phyloP scores from a whole-genome alignment of 2,329 filamentous ascomycete species.

The Elsinoe batatas region DNA sequence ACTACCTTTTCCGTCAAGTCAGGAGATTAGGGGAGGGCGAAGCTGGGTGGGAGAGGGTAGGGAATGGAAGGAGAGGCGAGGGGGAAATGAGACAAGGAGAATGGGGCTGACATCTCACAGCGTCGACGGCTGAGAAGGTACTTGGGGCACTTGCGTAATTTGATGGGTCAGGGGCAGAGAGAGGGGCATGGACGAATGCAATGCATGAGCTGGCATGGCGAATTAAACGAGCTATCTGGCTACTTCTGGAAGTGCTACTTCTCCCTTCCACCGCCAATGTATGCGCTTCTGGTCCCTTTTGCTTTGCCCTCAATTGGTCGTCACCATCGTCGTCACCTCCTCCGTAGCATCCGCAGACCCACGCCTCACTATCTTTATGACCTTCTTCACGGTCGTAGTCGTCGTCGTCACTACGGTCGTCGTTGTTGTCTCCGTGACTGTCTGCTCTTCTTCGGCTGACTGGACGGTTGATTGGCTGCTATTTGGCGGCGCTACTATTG shows the following conservation, averaged over 20 bases:
- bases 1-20: conserved; percentile 7
- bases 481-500: neutral
- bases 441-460: neutral
- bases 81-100: conserved; percentile 1
- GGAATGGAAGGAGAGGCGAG: neutral
- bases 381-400: neutral
- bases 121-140: conserved; percentile 17
- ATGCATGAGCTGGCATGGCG: too few relatives aligned
- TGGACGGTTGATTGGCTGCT: too few relatives aligned
- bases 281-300: too few relatives aligned
- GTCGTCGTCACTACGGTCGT: neutral
- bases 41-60: neutral
- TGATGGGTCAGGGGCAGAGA: too few relatives aligned
- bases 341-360: neutral
- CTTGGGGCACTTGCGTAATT: conserved; percentile 3
- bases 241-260: too few relatives aligned
- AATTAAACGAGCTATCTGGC: too few relatives aligned
- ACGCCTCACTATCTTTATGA: neutral
- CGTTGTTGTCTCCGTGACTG: neutral
- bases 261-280: too few relatives aligned
- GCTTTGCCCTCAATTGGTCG: neutral
- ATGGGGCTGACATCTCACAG: conserved; percentile 13
- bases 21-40: too few relatives aligned
- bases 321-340: neutral
- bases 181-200: too few relatives aligned